Evolutionary conservation across 2,329 filamentous ascomycete genomes (phyloP), one percentile per base, ranked within the genome.

Genomic region (Alternaria angustiovoidea): DNA sequence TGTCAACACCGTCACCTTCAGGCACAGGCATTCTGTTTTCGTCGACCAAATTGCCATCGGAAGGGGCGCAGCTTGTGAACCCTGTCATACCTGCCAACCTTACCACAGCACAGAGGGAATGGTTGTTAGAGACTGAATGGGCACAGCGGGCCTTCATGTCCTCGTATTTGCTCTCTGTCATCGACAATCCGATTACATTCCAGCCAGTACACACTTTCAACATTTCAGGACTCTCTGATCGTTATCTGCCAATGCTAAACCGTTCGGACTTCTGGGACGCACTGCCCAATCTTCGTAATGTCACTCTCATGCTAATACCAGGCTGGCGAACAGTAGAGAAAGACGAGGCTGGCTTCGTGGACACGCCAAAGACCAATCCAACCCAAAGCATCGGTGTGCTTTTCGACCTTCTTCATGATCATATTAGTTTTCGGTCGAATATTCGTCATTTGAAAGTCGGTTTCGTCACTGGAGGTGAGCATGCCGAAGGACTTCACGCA

Each of bases 71-170:
- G 59, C 64, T 72, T 63, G 61, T 67, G 53, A 69, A 65, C 54
- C 71, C 77, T 5, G 72, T 89, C n/a, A 82, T 84, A 41, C 88
- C 88, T 3, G 79, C 80, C 2, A 78, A 81, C 32, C 82, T 91
- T n/a, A 86, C 85, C 1, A 82, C 81, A 59, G 81, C 86, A n/a
- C 90, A 92, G 72, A 87, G 84, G 53, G 88, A 91, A 74, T 88
- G 90, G 86, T 76, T 92, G 2, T 78, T 89, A 38, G 89, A 91
- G 72, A 86, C 88, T 4, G 85, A 88, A 53, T 91, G 89, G 87
- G 88, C 88, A 7, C 88, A 91, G 64, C 81, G 86, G 54, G 89
- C 88, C 18, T 89, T 91, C 71, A 81, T 91, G 47, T 86, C 88
- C 49, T 89, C 89, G 1, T 91, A 89, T 66, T 84, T 88, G 64